Conservation (phyloP, 768 basidiomycete genomes). For the Suillus decipiens region DNA sequence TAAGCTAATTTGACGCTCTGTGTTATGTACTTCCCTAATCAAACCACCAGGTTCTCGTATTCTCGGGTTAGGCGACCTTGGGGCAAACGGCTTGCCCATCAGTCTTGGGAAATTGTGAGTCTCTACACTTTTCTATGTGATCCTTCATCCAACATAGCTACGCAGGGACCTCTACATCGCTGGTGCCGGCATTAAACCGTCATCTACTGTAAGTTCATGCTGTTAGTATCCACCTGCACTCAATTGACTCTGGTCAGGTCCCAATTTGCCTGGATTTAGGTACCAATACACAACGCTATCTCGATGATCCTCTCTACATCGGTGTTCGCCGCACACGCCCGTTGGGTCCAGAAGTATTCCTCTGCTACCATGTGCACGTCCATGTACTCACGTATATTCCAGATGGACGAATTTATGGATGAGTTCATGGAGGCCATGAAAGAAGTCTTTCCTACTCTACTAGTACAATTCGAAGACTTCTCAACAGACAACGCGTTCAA, state of each 20-base stretch:
- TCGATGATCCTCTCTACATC: constrained; percentile 76
- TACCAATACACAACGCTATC: constrained; percentile 67
- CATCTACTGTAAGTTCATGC: constrained; percentile 37
- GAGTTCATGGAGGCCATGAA: constrained; percentile 73
- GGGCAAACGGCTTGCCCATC: constrained; percentile 49
- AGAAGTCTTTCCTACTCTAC: constrained; percentile 61
- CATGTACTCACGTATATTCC: constrained; percentile 8
- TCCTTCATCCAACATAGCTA: constrained; percentile 5
- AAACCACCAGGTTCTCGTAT: constrained; percentile 58
- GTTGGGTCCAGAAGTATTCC: constrained; percentile 40
- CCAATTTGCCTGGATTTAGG: constrained; percentile 77
- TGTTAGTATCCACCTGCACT: background rate
- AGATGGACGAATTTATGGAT: constrained; percentile 77
- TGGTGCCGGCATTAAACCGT: constrained; percentile 64
- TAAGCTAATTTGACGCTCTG: constrained; percentile 11
- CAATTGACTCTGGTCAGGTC: constrained; percentile 32
- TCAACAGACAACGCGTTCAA: constrained; percentile 79
- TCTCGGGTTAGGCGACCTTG: constrained; percentile 60
- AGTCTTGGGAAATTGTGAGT: constrained; percentile 73
- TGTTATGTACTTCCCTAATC: constrained; percentile 11
- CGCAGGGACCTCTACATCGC: constrained; percentile 66
- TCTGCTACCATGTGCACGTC: background rate
- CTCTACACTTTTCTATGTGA: background rate
- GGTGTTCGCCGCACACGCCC: constrained; percentile 63
- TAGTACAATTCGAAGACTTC: constrained; percentile 80